Conservation (phyloP, 169 alveolate species). For the Sarcocystis neurona region DNA sequence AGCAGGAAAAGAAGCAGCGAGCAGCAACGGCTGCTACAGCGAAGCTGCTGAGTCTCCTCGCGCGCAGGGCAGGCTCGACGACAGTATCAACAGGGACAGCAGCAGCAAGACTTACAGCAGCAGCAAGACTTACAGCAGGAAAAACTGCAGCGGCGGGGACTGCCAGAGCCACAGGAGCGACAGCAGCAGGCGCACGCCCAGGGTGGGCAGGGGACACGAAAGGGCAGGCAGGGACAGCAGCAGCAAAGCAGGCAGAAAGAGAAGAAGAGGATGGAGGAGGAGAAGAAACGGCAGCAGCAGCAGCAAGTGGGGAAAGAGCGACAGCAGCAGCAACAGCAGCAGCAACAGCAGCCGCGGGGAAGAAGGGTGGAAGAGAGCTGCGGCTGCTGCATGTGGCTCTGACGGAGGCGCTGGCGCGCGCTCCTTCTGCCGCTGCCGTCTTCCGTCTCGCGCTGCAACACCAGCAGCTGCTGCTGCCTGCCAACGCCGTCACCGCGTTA, state of each 20-base stretch:
- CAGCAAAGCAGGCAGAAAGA: not conserved
- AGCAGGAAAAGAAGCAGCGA: no score
- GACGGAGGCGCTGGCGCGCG: conserved; percentile 37
- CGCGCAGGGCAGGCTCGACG: no score
- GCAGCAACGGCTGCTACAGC: no score
- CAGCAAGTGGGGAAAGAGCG: not conserved
- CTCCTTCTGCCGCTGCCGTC: not conserved
- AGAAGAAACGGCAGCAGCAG: not conserved
- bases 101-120: no score
- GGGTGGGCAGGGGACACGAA: no score
- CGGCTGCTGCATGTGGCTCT: conserved; percentile 24
- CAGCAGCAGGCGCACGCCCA: no score
- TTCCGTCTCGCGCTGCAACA: not conserved
- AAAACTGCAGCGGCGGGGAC: no score
- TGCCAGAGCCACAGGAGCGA: no score
- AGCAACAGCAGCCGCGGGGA: not conserved
- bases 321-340: not conserved
- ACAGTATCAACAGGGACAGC: no score
- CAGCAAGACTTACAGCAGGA: no score
- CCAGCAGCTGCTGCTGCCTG: conserved; percentile 2
- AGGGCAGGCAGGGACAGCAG: no score
- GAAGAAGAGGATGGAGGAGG: not conserved
- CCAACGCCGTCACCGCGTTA: conserved; percentile 15
- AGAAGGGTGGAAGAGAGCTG: not conserved
- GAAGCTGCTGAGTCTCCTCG: no score